Base-by-base conservation (phyloP, 2,329 filamentous ascomycete genomes). In the Volutella citrinella region DNA sequence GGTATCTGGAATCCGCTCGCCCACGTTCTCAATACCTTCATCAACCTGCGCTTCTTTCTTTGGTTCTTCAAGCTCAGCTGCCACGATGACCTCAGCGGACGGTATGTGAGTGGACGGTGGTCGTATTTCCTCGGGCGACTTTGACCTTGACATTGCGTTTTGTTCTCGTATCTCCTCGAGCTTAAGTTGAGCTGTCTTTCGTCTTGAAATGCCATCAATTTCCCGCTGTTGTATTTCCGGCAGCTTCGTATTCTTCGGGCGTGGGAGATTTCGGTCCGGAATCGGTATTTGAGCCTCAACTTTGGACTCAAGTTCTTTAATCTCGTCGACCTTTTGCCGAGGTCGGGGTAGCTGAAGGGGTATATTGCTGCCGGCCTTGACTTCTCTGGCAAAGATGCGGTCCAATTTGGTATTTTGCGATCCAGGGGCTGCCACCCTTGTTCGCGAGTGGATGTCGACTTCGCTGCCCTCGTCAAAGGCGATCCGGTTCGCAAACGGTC, bases 101-200 rank as follows among this genome's bases (percentile, higher is more conserved):
- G 37, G 24, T 5, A 38, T 37, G 10, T 34, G 54, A 35, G 49
- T 58, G 5, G 54, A 46, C 24, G 45, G 56, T 8, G 56, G 61
- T 27, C 49, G 52, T 10, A 48, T 36, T 29, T 69, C 52, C 24
- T 62, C 66, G 11, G 70, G 66, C 1, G 68, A 71, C 7, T 63
- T 52, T 9, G 67, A 67, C 30, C 63, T 57, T 7, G 65, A 64
- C 42, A 63, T 59, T 21, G 67, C 64, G 48, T 78, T 75, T 36
- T 57, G 62, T 34, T 74, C 69, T 23, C 68, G 63, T 34, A 76
- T 76, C 51, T 76, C 74, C 20, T 70, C 72, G 4, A 79, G 55
- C 19, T 66, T 64, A 33, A 69, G 67, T 7, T 65, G 64, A n/a
- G 74, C 68, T 12, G 74, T 52, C 3, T 66, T 66, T 32, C 68